Evolutionary conservation across 1,139 yeast genomes (phyloP), one percentile per base, ranked within the genome.

Genomic region (Kurtzmaniella quercitrusa): DNA sequence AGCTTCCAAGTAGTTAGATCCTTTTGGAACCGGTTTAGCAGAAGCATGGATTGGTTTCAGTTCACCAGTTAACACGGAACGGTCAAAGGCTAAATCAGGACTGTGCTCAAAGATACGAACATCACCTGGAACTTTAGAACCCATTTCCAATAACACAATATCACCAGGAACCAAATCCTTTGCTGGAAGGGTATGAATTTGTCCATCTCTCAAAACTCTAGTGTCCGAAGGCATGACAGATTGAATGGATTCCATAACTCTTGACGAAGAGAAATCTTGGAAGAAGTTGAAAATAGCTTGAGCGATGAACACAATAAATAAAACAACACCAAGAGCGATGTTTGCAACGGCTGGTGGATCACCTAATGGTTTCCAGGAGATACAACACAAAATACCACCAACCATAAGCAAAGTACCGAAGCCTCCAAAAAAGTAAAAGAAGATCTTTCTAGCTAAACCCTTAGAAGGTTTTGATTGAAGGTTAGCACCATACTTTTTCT

Each of bases 291-390:
- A 73, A 17, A 54, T 48, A 0, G 79, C 81, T 56, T 74, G 81
- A 15, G 74, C 52, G n/a, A 72, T 40, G 49, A 76, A 73, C 7
- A 77, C 75, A 18, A 63, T 58, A 19, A 75, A 58, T 38, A 77
- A 56, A 16, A 75, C 64, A 39, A 73, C 59, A 29, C 78, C 80
- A 38, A 75, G 64, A 14, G 70, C 70, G 46, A 75, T 60, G 52
- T 76, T 76, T 4, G 79, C 66, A 17, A 65, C 52, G 1, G 70
- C 68, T 2, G 81, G 81, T 18, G 81, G 81, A 31, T 70, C 57
- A 14, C 81, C 79, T 41, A 76, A 59, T 1, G 81, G 81, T 48
- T 72, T 73, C 77, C 79, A 77, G 33, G 72, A 60, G 37, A 77
- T 55, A 42, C 71, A 62, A 49, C 74, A 72, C 36, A 76, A 59